phyloP scores from a whole-genome alignment of 371 early-diverging fungal species.

The Choanephora cucurbitarum region DNA sequence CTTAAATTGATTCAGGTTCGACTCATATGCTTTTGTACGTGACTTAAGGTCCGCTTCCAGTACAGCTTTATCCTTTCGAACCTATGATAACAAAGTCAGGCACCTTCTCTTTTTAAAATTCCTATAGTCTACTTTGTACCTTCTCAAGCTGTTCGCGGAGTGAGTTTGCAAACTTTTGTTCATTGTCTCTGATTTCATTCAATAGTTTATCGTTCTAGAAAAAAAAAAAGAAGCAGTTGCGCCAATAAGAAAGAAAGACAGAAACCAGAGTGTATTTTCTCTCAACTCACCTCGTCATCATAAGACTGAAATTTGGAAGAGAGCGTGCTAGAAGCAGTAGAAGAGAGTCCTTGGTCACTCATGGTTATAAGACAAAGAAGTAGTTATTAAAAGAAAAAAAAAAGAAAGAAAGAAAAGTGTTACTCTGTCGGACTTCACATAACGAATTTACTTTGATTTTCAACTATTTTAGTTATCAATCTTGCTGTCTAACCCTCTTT shows the following conservation, averaged over 20 bases:
- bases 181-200: conserved; percentile 28
- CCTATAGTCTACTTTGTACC: conserved; percentile 27
- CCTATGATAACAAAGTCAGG: conserved; percentile 27
- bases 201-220: conserved; percentile 11
- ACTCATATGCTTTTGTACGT: conserved; percentile 45
- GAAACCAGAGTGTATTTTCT: neutral
- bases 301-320: neutral
- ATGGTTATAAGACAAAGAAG: neutral
- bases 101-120: neutral
- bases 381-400: neutral
- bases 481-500: too few relatives aligned
- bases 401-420: neutral
- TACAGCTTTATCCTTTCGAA: conserved; percentile 48
- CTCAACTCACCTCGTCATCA: neutral
- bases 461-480: too few relatives aligned
- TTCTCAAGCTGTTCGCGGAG: conserved; percentile 51
- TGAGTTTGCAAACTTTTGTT: conserved; percentile 40
- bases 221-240: neutral
- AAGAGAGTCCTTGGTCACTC: neutral
- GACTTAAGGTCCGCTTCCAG: conserved; percentile 46
- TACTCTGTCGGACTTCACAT: too few relatives aligned
- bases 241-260: too few relatives aligned
- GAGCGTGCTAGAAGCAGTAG: neutral
- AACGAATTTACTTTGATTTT: too few relatives aligned
- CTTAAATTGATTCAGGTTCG: conserved; percentile 37